Percentiles rank a stretch among this genome's conserved stretches.
phyloP scores from a whole-genome alignment of 257 asterid genomes.

The Avicennia marina region DNA sequence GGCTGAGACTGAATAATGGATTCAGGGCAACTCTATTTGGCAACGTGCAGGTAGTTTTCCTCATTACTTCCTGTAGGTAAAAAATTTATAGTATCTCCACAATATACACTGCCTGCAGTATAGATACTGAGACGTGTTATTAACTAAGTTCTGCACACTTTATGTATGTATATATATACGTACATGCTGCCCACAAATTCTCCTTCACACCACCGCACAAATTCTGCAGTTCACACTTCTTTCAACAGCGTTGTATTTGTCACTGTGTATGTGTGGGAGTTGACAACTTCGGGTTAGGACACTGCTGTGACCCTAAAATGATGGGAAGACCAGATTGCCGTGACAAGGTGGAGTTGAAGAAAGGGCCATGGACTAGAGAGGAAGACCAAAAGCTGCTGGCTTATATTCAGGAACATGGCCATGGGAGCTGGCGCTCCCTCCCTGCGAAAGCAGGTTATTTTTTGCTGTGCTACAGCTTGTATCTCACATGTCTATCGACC shows the following conservation, averaged over 20 bases:
- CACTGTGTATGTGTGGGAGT: no score
- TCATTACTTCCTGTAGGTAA: not conserved
- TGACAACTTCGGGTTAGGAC: no score
- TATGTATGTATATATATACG: no score
- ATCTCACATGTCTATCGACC: not conserved
- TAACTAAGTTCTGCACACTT: no score
- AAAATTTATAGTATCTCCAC: not conserved
- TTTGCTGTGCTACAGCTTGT: not conserved
- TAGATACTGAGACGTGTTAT: no score
- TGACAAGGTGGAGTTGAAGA: constrained; percentile 34
- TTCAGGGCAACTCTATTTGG: not conserved
- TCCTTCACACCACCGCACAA: not conserved
- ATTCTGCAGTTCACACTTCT: no score
- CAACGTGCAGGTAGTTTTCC: constrained; percentile 20
- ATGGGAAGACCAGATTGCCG: constrained; percentile 22
- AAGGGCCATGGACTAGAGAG: constrained; percentile 63
- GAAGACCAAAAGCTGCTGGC: constrained; percentile 50
- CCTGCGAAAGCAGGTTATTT: constrained; percentile 44
- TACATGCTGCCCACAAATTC: not conserved
- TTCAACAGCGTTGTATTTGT: not conserved
- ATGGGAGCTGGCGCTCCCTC: constrained; percentile 58
- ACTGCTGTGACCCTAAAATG: not conserved
- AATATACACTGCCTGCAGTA: not conserved
- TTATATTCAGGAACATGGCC: constrained; percentile 40
- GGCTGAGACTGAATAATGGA: no score